Percentiles rank a stretch among this genome's conserved stretches.
Conservation (phyloP, 1,284 basidiomycete species). For the Paramarasmius palmivorus region DNA sequence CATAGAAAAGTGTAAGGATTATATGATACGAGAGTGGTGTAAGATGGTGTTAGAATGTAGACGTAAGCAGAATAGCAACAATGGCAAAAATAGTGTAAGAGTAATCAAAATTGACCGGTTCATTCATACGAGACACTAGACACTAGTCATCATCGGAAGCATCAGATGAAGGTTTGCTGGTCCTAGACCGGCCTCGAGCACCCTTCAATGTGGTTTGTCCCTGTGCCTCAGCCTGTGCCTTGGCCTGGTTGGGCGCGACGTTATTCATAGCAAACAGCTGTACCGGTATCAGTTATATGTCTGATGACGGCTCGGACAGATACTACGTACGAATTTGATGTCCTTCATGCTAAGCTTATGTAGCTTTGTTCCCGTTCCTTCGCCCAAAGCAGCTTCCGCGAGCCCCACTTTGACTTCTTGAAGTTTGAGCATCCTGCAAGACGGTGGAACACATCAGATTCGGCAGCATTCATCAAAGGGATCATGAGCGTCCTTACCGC, state of each 20-base stretch:
- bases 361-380: slow-evolving; percentile 57
- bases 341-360: slow-evolving; percentile 65
- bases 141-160: too few species aligned
- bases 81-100: too few species aligned
- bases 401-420: slow-evolving; percentile 68
- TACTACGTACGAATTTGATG: slow-evolving; percentile 45
- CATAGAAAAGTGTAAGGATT: too few species aligned
- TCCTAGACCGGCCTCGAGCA: neutral
- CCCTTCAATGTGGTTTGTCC: neutral
- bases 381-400: slow-evolving; percentile 66
- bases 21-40: too few species aligned
- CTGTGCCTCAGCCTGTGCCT: neutral
- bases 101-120: too few species aligned
- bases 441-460: neutral
- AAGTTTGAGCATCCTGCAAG: slow-evolving; percentile 55
- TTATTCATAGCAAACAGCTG: slow-evolving; percentile 2
- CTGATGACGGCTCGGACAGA: neutral
- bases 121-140: too few species aligned
- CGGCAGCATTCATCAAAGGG: neutral
- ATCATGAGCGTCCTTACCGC: slow-evolving; percentile 43
- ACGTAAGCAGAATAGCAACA: too few species aligned
- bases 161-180: too few species aligned
- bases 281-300: neutral
- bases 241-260: neutral
- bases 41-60: too few species aligned